A percentile compares a stretch with the other conserved stretches of the same genome.
phyloP scores from a whole-genome alignment of 1,139 yeast species.

The Meyerozyma smithsonii region DNA sequence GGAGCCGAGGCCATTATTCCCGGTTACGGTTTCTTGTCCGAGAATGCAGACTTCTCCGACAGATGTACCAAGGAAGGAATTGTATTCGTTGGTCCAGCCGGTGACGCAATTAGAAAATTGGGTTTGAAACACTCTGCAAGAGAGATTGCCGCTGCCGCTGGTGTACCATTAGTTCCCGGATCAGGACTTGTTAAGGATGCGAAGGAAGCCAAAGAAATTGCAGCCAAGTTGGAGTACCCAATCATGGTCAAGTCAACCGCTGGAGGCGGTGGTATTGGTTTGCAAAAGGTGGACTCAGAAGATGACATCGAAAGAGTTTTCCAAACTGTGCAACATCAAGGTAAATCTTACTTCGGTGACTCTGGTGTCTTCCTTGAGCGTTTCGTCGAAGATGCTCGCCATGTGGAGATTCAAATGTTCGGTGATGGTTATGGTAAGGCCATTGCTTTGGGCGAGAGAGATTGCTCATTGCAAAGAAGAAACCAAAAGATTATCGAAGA shows the following conservation, averaged over 20 bases:
- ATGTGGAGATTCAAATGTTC: constrained; percentile 92
- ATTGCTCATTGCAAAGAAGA: constrained; percentile 94
- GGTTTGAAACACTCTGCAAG: constrained; percentile 97
- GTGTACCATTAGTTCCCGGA: constrained; percentile 95
- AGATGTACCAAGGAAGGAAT: constrained; percentile 78
- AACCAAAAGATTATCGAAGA: constrained; percentile 95
- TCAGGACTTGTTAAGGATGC: constrained; percentile 71
- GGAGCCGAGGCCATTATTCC: constrained; percentile 93
- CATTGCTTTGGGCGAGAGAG: constrained; percentile 93
- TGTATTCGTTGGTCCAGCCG: constrained; percentile 92
- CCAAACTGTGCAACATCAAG: constrained; percentile 90
- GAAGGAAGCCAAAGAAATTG: constrained; percentile 70
- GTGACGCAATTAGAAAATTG: constrained; percentile 82
- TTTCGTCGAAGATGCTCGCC: constrained; percentile 90
- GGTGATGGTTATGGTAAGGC: constrained; percentile 95
- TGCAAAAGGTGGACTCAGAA: constrained; percentile 84
- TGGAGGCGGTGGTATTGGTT: constrained; percentile 98
- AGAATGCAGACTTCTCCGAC: constrained; percentile 93
- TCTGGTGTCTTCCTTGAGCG: constrained; percentile 92
- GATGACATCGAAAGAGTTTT: constrained; percentile 78
- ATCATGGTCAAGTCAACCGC: constrained; percentile 97
- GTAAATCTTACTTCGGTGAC: constrained; percentile 88
- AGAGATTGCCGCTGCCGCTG: constrained; percentile 81
- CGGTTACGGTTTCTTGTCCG: constrained; percentile 95
- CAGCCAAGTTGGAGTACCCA: constrained; percentile 80